These are phyloP conservation scores for Fusarium penzigii DNA, from an alignment of 2,329 filamentous ascomycete species.

Conservation along the genomic window DNA sequence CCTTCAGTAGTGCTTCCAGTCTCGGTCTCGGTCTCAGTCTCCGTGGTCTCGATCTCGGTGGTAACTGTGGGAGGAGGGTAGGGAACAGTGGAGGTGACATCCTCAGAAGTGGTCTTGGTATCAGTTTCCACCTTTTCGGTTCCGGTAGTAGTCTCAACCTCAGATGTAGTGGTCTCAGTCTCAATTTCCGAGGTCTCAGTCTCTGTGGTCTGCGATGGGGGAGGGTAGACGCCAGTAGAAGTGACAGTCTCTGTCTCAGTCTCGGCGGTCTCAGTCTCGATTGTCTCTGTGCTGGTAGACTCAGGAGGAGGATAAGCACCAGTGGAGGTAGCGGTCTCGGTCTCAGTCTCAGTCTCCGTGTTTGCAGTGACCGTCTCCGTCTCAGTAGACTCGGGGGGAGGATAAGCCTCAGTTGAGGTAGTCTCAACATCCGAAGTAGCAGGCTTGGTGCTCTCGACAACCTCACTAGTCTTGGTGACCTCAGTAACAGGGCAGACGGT, in stretches of 20 bases:
- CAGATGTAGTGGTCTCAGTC: slow-evolving; percentile 1
- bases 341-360: not conserved
- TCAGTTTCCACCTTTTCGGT: not conserved
- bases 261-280: not conserved
- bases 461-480: not conserved
- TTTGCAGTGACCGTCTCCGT: not conserved
- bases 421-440: not conserved
- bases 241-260: not conserved
- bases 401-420: slow-evolving; percentile 1
- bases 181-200: not conserved
- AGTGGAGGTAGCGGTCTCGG: not conserved
- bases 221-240: slow-evolving; percentile 2
- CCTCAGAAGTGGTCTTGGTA: not conserved
- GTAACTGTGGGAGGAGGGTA: not conserved
- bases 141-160: not conserved
- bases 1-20: not conserved
- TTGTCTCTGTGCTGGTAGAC: not conserved
- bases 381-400: not conserved
- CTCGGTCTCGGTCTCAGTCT: too few relatives aligned
- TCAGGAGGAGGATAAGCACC: not conserved
- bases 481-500: slow-evolving; percentile 22
- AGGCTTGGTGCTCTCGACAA: too few relatives aligned
- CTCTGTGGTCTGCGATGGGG: not conserved
- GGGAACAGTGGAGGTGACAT: not conserved
- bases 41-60: not conserved